phyloP scores from a whole-genome alignment of 2,329 filamentous ascomycete genomes.

The Fusarium sp. region DNA sequence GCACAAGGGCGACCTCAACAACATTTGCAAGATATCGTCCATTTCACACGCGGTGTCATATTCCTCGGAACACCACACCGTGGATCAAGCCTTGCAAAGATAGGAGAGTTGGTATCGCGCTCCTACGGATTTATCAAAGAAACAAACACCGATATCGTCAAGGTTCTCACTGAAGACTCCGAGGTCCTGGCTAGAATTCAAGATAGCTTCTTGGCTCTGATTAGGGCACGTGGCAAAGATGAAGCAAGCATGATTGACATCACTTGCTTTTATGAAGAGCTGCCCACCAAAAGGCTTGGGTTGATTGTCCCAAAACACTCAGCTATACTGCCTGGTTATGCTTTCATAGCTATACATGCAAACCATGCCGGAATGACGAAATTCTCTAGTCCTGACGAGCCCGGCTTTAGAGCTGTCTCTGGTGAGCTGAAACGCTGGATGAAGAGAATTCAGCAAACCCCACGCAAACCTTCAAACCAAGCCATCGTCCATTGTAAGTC shows the following conservation, averaged over 20 bases:
- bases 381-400: slow-evolving; percentile 6
- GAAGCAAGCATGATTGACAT: slow-evolving; percentile 8
- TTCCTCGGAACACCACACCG: slow-evolving; percentile 35
- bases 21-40: slow-evolving; percentile 22
- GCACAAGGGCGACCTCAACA: slow-evolving; percentile 17
- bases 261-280: slow-evolving; percentile 37
- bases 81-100: slow-evolving; percentile 28
- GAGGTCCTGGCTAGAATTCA: slow-evolving; percentile 27
- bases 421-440: slow-evolving; percentile 21
- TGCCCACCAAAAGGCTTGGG: slow-evolving; percentile 14
- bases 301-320: slow-evolving; percentile 31
- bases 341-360: slow-evolving; percentile 13
- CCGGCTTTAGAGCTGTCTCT: slow-evolving; percentile 10
- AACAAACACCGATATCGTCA: slow-evolving; percentile 29
- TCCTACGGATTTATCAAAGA: slow-evolving; percentile 23
- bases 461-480: too few species aligned
- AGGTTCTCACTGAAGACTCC: slow-evolving; percentile 16
- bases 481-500: too few species aligned
- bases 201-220: slow-evolving; percentile 21
- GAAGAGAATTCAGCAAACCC: neutral
- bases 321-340: slow-evolving; percentile 17
- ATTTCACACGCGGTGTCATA: slow-evolving; percentile 15
- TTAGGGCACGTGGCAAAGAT: neutral
- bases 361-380: slow-evolving; percentile 28
- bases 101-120: slow-evolving; percentile 20